A percentile compares a stretch with the other conserved stretches of the same genome.
Conservation (phyloP, 805 yeast species). For the Lipomyces sp. region DNA sequence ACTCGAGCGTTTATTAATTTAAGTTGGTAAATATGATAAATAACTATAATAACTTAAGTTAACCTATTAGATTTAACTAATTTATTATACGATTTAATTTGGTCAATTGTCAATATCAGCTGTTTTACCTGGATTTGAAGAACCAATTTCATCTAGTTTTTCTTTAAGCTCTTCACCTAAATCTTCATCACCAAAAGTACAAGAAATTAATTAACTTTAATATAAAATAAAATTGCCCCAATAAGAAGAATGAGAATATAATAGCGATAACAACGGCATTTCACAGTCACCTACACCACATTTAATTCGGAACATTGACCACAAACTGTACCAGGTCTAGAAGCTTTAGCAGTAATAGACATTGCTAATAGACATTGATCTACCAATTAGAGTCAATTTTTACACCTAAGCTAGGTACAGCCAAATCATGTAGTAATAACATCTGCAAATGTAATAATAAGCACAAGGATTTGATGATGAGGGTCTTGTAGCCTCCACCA, state of each 20-base stretch:
- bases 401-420: slow-evolving; percentile 7
- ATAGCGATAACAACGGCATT: slow-evolving; percentile 43
- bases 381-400: slow-evolving; percentile 10
- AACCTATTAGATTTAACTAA: too few species aligned
- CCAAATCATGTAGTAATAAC: slow-evolving; percentile 3
- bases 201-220: not conserved
- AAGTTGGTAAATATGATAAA: too few species aligned
- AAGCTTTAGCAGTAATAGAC: slow-evolving; percentile 37
- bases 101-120: slow-evolving; percentile 2
- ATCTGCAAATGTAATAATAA: slow-evolving; percentile 6
- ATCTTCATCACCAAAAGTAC: slow-evolving; percentile 5
- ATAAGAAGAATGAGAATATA: not conserved
- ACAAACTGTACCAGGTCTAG: slow-evolving; percentile 41
- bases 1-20: too few species aligned
- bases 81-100: not conserved
- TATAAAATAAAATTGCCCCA: slow-evolving; percentile 5
- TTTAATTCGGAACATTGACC: slow-evolving; percentile 43
- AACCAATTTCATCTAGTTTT: slow-evolving; percentile 1
- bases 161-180: slow-evolving; percentile 2
- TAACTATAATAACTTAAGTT: too few species aligned
- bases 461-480: not conserved
- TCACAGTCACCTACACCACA: slow-evolving; percentile 42
- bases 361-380: too few species aligned
- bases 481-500: not conserved
- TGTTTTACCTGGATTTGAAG: slow-evolving; percentile 7